A percentile compares a stretch with the other conserved stretches of the same genome.
Evolutionary conservation across 805 yeast species (phyloP).

Genomic region (Hanseniaspora guilliermondii): DNA sequence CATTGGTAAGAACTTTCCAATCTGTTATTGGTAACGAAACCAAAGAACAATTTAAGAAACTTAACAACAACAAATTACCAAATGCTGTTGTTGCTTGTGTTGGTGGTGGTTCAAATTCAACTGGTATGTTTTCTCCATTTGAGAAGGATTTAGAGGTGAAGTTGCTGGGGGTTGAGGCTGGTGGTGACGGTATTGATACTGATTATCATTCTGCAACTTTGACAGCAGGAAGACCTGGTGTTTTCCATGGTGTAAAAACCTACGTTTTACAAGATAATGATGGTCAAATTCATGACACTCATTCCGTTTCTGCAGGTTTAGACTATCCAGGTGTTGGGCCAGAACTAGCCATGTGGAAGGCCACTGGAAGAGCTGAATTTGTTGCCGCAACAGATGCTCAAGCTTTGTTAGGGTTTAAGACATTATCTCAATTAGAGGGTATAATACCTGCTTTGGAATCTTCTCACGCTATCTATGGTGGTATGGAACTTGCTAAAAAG

Average conservation of each 20-base stretch:
- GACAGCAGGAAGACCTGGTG: slow-evolving; percentile 93
- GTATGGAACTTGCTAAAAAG: slow-evolving; percentile 72
- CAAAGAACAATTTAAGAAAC: slow-evolving; percentile 70
- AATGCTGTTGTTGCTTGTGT: slow-evolving; percentile 96
- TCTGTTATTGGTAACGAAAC: slow-evolving; percentile 92
- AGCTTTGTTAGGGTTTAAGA: slow-evolving; percentile 80
- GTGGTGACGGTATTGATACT: slow-evolving; percentile 92
- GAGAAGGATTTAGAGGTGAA: slow-evolving; percentile 67
- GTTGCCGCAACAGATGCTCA: slow-evolving; percentile 91
- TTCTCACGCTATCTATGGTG: slow-evolving; percentile 92
- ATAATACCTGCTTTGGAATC: slow-evolving; percentile 97
- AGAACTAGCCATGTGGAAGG: slow-evolving; percentile 90
- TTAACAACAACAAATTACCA: slow-evolving; percentile 75
- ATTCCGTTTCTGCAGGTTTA: slow-evolving; percentile 94
- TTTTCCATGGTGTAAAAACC: slow-evolving; percentile 94
- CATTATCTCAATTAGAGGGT: slow-evolving; percentile 88
- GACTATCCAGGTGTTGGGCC: slow-evolving; percentile 99
- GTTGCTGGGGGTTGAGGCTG: slow-evolving; percentile 93
- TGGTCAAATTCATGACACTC: slow-evolving; percentile 96
- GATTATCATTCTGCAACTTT: slow-evolving; percentile 87
- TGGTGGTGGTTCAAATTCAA: slow-evolving; percentile 96
- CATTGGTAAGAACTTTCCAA: slow-evolving; percentile 95
- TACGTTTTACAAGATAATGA: slow-evolving; percentile 81
- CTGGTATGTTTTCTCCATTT: slow-evolving; percentile 92
- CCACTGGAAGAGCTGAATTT: slow-evolving; percentile 82